Evolutionary conservation across 768 basidiomycete genomes (phyloP), one percentile per base, ranked within the genome.

Genomic region (Phlebiopsis flavidoalba): DNA sequence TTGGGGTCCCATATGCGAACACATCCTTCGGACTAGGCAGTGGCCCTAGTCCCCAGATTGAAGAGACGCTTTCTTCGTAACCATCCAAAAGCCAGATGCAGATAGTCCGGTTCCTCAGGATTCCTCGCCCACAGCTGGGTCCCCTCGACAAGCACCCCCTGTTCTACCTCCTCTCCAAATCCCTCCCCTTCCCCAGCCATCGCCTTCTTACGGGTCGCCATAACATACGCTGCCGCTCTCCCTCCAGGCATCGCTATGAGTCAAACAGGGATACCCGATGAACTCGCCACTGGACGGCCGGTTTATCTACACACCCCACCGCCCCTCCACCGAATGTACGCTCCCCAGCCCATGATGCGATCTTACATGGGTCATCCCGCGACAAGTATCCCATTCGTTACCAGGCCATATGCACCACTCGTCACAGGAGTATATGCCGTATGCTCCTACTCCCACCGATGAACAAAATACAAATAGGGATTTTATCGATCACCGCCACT

Each of bases 241-340:
- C 82, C 91, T n/a, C 78, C 85, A 14, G 91, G 91, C 52, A 79
- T 92, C 53, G 89, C 81, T 14, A 74, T 91, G 68, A 86, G 85
- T 64, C 82, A 85, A n/a, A 57, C 86, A 89, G 61, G 91, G 91
- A 35, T 79, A 91, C 75, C 79, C 89, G n/a, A 87, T 69, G 91
- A 93, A 71, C 69, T 92, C 55, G 85, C 89, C 14, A 92, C 89
- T 5, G 92, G 92, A 45, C 89, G 89, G 43, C 83, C 89, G 11
- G 86, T 93, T 36, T 88, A 87, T 66, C 77, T 93, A 31, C 82
- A 85, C 63, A 73, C 72, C 1, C 64, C 79, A n/a, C 77, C 80
- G 12, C 81, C 84, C 19, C 26, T 31, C 26, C 26, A 31, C 77
- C 80, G 31, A n/a, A 80, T 88, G 76, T 88, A 83, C 68, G 85